phyloP scores from a whole-genome alignment of 179 eudicot species.

The Patellifolia procumbens region DNA sequence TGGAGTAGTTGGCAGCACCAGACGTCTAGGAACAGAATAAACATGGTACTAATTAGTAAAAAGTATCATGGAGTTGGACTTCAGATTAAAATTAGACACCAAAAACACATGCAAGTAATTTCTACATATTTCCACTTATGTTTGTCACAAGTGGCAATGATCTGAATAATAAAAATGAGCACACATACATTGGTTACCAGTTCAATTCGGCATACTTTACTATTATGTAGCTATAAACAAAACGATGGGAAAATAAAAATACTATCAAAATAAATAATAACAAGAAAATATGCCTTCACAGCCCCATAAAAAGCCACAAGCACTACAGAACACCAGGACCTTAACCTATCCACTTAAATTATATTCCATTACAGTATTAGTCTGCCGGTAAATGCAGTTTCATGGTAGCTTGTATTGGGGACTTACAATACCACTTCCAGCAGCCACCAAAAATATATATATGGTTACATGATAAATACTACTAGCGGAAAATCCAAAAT shows the following conservation, averaged over 20 bases:
- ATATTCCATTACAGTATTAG: not conserved
- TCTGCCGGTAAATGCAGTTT: not conserved
- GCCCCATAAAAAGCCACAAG: not conserved
- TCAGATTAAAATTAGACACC: not conserved
- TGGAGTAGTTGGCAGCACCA: conserved; percentile 87
- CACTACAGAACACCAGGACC: not conserved
- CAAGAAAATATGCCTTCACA: not conserved
- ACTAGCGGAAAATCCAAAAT: not conserved
- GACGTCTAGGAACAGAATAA: conserved; percentile 50
- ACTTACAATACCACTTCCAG: conserved; percentile 8
- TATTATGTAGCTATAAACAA: not conserved
- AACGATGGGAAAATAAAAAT: not conserved
- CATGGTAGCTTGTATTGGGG: not conserved
- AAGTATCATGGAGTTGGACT: not conserved
- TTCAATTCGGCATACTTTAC: not conserved
- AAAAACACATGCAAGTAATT: conserved; percentile 13
- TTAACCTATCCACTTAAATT: not conserved
- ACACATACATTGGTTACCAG: not conserved
- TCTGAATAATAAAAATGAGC: not conserved
- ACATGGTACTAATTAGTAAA: conserved; percentile 14
- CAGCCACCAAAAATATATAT: not conserved
- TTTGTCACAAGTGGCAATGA: not conserved
- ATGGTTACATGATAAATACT: not conserved
- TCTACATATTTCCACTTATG: not conserved
- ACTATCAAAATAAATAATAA: not conserved